These are phyloP conservation scores for Fusarium euwallaceae DNA, from an alignment of 2,329 filamentous ascomycete genomes.

Conservation along the genomic window DNA sequence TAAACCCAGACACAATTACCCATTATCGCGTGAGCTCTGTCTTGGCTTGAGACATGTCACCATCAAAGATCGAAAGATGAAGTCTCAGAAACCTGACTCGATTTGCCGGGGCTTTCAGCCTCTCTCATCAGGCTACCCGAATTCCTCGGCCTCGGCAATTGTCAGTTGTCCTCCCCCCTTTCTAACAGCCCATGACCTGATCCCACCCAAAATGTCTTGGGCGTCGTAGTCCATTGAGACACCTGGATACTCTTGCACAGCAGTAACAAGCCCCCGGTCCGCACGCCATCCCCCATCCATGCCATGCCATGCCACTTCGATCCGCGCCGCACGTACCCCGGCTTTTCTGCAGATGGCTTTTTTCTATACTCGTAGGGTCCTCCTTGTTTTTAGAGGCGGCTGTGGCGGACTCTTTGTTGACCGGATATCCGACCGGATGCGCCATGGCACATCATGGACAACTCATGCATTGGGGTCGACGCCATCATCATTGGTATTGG, in stretches of 20 bases:
- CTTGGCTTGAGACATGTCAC: constrained; percentile 21
- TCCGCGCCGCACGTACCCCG: constrained; percentile 14
- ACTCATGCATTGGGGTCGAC: constrained; percentile 16
- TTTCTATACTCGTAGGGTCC: background rate
- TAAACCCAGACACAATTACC: background rate
- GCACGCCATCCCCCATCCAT: constrained; percentile 11
- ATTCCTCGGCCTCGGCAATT: constrained; percentile 14
- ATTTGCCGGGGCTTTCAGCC: background rate
- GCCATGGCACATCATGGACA: constrained; percentile 10
- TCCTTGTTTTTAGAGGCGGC: constrained; percentile 21
- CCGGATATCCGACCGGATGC: constrained; percentile 33
- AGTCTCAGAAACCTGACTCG: constrained; percentile 3
- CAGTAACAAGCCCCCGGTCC: background rate
- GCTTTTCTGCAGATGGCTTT: constrained; percentile 16
- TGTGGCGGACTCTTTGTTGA: constrained; percentile 16
- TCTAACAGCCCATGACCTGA: constrained; percentile 25
- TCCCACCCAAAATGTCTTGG: constrained; percentile 26
- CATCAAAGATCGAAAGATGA: constrained; percentile 27
- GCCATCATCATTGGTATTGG: background rate
- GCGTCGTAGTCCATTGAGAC: constrained; percentile 8
- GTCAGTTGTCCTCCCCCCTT: background rate
- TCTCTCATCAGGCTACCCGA: background rate
- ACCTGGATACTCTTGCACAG: constrained; percentile 6
- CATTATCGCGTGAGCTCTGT: constrained; percentile 17
- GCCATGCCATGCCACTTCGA: constrained; percentile 18